Evolutionary conservation across 768 basidiomycete species (phyloP).

Genomic region (Lactifluus echinatus): DNA sequence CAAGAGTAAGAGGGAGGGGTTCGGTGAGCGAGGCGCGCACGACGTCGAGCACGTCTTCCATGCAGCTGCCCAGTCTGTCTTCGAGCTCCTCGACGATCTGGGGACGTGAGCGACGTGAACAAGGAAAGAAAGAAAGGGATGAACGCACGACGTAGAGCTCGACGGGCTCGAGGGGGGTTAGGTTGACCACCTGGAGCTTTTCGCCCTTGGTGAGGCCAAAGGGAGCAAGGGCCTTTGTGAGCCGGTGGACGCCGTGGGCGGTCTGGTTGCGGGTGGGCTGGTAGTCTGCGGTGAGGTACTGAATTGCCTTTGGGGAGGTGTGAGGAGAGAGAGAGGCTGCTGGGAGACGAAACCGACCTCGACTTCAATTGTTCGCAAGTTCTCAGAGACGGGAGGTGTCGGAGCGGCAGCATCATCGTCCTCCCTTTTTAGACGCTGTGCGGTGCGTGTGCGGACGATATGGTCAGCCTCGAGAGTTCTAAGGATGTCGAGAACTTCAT

Average conservation of each 20-base stretch:
- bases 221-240: constrained; percentile 57
- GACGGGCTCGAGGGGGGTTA: constrained; percentile 72
- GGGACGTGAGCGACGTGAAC: too few species aligned
- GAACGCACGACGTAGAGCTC: constrained; percentile 83
- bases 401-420: constrained; percentile 37
- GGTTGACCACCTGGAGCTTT: constrained; percentile 87
- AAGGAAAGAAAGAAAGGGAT: background rate
- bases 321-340: too few species aligned
- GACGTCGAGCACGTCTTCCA: constrained; percentile 53
- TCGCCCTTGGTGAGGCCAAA: constrained; percentile 83
- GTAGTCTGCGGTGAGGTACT: constrained; percentile 69
- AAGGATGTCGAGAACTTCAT: constrained; percentile 74
- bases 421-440: constrained; percentile 67
- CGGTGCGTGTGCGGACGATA: constrained; percentile 57
- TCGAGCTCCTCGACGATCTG: constrained; percentile 92
- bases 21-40: constrained; percentile 41
- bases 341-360: constrained; percentile 51
- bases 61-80: constrained; percentile 63
- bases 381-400: constrained; percentile 60
- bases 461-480: constrained; percentile 70
- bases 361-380: constrained; percentile 77
- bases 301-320: constrained; percentile 62
- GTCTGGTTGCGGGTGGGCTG: constrained; percentile 64
- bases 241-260: constrained; percentile 48
- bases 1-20: background rate